Base-by-base conservation (phyloP, 1,284 basidiomycete species). In the Sporisorium iseilematis-ciliati region DNA sequence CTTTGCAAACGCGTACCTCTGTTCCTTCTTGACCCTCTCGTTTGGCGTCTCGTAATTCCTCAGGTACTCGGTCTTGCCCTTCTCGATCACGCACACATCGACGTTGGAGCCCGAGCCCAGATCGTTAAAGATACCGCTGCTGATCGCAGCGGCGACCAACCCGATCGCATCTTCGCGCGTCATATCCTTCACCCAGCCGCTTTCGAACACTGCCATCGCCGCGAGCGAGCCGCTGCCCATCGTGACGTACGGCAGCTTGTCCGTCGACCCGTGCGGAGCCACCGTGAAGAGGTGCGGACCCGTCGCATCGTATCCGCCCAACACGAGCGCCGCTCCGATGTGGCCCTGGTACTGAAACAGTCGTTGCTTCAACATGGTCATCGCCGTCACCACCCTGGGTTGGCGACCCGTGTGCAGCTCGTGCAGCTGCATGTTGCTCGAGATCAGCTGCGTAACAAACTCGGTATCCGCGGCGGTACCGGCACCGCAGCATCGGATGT, bases 121-220 rank as follows among this genome's bases (percentile, higher is more conserved):
- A 88, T 99, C 97, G 88, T 99, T 99, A 89, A 97, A 99, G 85
- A 99, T 96, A 89, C 97, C 97, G 1, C 94, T 92, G 50, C 92
- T 91, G 82, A 99, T 92, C 31, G 97, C 95, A 48, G 90, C 89
- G 46, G 91, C 91, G 21, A 98, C 95, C 12, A 99, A 89, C 21
- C 88, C 88, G 63, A 98, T 90, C 1, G 95, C 96, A 50, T 92
- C 92, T 60, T 90, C 88, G 53, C 92, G 90, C 92, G 90, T 89
- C 91, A 99, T 91, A 84, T 93, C 88, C 43, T 93, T 89, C 82
- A 88, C 89, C 95, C 95, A 99, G 14, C 88, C 86, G 58, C 90
- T 91, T 86, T 99, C 97, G 80, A 99, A 99, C 14, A 99, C 92
- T 16, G 95, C 94, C 97, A 99, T 99, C 25, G 96, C 97, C 2